phyloP scores from a whole-genome alignment of 306 rosid species.

The Pueraria montana region DNA sequence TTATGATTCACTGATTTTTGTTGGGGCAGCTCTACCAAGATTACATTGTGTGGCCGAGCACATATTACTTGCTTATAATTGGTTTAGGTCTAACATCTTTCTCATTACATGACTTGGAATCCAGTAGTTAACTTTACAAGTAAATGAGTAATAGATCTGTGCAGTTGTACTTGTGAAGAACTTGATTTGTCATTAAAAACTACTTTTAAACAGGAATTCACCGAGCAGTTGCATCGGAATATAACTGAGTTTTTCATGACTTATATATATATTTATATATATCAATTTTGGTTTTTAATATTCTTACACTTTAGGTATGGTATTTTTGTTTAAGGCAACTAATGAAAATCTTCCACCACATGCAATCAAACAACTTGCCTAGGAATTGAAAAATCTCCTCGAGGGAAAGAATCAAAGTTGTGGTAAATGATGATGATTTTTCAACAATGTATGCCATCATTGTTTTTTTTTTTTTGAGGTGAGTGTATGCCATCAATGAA shows the following conservation, averaged over 20 bases:
- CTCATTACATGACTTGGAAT: constrained; percentile 19
- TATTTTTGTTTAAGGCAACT: neutral
- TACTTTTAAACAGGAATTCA: neutral
- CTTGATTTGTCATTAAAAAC: neutral
- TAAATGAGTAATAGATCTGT: neutral
- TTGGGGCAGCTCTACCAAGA: neutral
- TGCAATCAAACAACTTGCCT: neutral
- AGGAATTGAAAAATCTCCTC: no score
- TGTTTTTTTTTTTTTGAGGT: no score
- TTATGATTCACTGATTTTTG: constrained; percentile 10
- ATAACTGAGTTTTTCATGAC: neutral
- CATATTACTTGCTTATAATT: neutral
- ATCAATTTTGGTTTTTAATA: neutral
- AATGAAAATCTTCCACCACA: neutral
- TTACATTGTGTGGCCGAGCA: neutral
- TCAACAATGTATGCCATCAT: no score
- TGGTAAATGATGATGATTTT: no score
- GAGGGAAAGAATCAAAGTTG: no score
- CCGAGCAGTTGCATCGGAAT: neutral
- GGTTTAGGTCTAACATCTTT: constrained; percentile 8
- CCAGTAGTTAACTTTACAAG: constrained; percentile 3
- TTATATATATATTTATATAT: no score
- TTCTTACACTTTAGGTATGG: neutral
- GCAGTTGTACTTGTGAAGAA: neutral
- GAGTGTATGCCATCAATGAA: no score